These are phyloP conservation scores for Thelephora terrestris DNA, from an alignment of 1,284 basidiomycete genomes.

Conservation along the genomic window DNA sequence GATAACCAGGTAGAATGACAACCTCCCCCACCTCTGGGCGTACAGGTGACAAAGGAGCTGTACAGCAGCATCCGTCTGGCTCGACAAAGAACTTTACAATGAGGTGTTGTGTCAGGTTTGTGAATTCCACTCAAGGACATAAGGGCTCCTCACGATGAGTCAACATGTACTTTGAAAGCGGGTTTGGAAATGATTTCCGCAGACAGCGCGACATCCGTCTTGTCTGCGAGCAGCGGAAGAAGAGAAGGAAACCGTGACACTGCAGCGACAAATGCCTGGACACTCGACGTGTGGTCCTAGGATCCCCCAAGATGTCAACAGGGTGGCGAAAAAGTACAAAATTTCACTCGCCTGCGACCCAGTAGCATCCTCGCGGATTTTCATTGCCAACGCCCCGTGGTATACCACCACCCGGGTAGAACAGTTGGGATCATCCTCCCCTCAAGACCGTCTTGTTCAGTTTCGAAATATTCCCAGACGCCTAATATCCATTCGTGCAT, in stretches of 20 bases:
- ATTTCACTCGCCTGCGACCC: too few relatives aligned
- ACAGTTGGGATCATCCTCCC: conserved; percentile 42
- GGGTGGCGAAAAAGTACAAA: background rate
- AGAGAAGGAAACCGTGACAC: conserved; percentile 73
- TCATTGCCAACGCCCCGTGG: conserved; percentile 65
- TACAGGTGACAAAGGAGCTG: conserved; percentile 82
- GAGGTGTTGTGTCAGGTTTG: conserved; percentile 11
- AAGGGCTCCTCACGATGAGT: conserved; percentile 35
- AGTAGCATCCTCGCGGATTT: conserved; percentile 39
- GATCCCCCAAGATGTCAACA: background rate
- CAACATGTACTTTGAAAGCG: conserved; percentile 62
- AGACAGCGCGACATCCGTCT: conserved; percentile 63
- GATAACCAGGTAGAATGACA: conserved; percentile 61
- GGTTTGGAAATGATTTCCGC: conserved; percentile 44
- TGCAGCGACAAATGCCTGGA: conserved; percentile 59
- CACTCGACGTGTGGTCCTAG: conserved; percentile 48
- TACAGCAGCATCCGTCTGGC: conserved; percentile 33
- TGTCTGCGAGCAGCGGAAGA: conserved; percentile 73
- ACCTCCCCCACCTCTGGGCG: conserved; percentile 60
- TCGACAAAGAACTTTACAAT: conserved; percentile 10
- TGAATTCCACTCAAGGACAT: conserved; percentile 12
- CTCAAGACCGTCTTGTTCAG: conserved; percentile 17
- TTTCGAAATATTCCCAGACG: conserved; percentile 41
- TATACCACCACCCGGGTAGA: conserved; percentile 76
- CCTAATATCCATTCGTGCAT: conserved; percentile 74